These are phyloP conservation scores for Lentinula detonsa DNA, from an alignment of 768 basidiomycete species.

Conservation along the genomic window DNA sequence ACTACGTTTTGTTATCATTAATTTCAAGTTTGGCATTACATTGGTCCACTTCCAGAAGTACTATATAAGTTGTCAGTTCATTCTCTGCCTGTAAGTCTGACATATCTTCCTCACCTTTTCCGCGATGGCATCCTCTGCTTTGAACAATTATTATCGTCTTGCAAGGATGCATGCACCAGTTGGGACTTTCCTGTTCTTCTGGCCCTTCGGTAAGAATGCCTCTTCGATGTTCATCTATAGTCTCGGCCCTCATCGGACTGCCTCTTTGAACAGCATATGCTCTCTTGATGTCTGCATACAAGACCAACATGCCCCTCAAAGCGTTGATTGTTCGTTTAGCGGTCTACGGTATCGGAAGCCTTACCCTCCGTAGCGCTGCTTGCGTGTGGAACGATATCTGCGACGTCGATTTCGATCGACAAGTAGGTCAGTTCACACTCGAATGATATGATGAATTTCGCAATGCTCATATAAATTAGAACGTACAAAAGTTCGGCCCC, in stretches of 20 bases:
- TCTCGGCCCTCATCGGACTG: not conserved
- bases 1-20: not conserved
- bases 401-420: slow-evolving; percentile 18
- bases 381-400: slow-evolving; percentile 23
- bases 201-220: slow-evolving; percentile 12
- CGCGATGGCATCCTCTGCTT: not conserved
- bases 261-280: slow-evolving; percentile 11
- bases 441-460: too few relatives aligned
- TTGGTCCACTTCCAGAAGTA: not conserved
- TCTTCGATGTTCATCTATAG: not conserved
- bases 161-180: slow-evolving; percentile 8
- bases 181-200: slow-evolving; percentile 15
- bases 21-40: not conserved
- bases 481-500: slow-evolving; percentile 17
- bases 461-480: slow-evolving; percentile 5
- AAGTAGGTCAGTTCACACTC: slow-evolving; percentile 15
- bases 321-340: slow-evolving; percentile 9
- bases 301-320: slow-evolving; percentile 6
- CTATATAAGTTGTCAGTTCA: not conserved
- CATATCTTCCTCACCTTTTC: not conserved
- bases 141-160: not conserved
- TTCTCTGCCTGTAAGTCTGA: not conserved
- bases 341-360: slow-evolving; percentile 10
- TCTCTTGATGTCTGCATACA: slow-evolving; percentile 14
- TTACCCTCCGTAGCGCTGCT: slow-evolving; percentile 16